Percentiles rank a stretch among this genome's conserved stretches.
phyloP scores from a whole-genome alignment of 2,329 filamentous ascomycete genomes.

The Xylaria polymorpha region DNA sequence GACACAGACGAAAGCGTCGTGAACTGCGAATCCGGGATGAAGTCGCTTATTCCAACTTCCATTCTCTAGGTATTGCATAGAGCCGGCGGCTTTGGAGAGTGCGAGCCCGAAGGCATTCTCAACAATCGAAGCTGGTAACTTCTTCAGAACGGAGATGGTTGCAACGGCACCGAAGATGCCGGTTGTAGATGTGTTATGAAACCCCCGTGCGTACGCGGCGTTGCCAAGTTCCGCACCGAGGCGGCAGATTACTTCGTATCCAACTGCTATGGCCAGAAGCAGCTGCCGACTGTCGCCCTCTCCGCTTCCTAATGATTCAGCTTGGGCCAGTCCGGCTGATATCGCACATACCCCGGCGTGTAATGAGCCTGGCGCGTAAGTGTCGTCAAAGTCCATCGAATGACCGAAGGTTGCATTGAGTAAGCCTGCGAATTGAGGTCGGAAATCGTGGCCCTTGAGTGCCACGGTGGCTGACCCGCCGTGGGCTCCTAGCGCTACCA shows the following conservation, averaged over 20 bases:
- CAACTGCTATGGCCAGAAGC: not conserved
- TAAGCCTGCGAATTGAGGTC: conserved; percentile 2
- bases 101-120: conserved; percentile 1
- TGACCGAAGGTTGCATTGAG: conserved; percentile 1
- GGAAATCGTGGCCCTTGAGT: not conserved
- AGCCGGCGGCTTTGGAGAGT: conserved; percentile 44
- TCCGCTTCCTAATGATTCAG: not conserved
- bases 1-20: conserved; percentile 46
- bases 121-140: not conserved
- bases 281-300: not conserved
- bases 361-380: not conserved
- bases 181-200: not conserved
- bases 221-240: conserved; percentile 3
- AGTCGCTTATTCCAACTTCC: conserved; percentile 48
- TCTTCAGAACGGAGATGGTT: conserved; percentile 1
- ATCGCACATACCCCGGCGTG: conserved; percentile 3
- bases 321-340: not conserved
- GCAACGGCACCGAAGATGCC: conserved; percentile 8
- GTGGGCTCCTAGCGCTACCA: not conserved
- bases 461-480: conserved; percentile 4
- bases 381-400: conserved; percentile 5
- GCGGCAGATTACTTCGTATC: conserved; percentile 5
- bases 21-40: conserved; percentile 47
- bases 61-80: conserved; percentile 50
- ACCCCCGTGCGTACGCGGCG: conserved; percentile 5